Conservation (phyloP, 2,329 filamentous ascomycete genomes). For the Colletotrichum tropicale region DNA sequence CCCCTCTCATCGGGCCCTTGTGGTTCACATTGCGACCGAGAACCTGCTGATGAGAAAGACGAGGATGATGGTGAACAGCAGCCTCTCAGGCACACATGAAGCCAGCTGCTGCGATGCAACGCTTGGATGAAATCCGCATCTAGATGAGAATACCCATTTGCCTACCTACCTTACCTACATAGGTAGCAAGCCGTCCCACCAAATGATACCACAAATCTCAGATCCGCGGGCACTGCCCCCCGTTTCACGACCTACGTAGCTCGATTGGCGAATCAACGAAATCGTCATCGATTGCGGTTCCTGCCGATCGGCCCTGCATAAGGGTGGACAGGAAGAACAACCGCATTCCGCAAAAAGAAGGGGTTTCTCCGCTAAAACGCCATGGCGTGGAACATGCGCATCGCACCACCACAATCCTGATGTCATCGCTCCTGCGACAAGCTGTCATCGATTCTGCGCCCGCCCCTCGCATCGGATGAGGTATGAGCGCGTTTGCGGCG, state of each 20-base stretch:
- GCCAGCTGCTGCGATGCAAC: background rate
- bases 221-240: background rate
- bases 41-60: background rate
- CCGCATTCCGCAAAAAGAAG: background rate
- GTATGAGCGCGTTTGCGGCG: background rate
- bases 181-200: no score
- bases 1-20: background rate
- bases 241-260: background rate
- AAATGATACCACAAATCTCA: background rate
- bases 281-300: conserved; percentile 14
- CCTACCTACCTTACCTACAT: no score
- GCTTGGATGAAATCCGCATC: background rate
- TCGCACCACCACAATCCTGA: conserved; percentile 5
- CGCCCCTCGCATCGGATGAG: background rate
- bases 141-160: background rate
- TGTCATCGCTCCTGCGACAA: conserved; percentile 16
- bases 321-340: background rate
- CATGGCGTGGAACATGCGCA: background rate
- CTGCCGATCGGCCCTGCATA: background rate
- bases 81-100: background rate
- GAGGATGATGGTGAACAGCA: background rate
- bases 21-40: fast-evolving
- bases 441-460: conserved; percentile 21
- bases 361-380: background rate
- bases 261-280: conserved; percentile 10